Conservation (phyloP, 108 stramenopile genomes). For the Fragilariopsis cylindrus region DNA sequence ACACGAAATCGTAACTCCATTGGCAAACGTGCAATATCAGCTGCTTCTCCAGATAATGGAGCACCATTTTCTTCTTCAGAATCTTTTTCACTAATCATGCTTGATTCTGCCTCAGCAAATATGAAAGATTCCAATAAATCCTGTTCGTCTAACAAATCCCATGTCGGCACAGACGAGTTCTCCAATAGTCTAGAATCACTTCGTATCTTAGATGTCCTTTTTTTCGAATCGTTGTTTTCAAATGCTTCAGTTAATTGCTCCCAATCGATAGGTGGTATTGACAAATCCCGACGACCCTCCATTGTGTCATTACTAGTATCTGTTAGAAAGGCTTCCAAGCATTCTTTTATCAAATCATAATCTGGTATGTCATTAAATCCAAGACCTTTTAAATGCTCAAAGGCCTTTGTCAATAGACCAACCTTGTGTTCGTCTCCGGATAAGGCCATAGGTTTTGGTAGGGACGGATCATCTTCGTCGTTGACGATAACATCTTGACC, state of each 20-base stretch:
- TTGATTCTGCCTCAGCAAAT: slow-evolving; percentile 38
- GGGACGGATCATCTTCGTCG: slow-evolving; percentile 19
- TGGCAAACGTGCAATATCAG: slow-evolving; percentile 64
- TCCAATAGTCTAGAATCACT: slow-evolving; percentile 26
- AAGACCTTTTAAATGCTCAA: slow-evolving; percentile 64
- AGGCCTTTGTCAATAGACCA: slow-evolving; percentile 60
- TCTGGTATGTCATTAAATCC: slow-evolving; percentile 71
- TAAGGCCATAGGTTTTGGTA: slow-evolving; percentile 64
- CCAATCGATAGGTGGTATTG: slow-evolving; percentile 28
- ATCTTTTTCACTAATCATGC: background rate
- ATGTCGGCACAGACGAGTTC: slow-evolving; percentile 12
- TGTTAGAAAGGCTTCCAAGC: slow-evolving; percentile 59
- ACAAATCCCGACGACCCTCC: background rate
- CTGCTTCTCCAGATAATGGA: slow-evolving; percentile 43
- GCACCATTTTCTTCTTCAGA: slow-evolving; percentile 25
- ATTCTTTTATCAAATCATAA: slow-evolving; percentile 70
- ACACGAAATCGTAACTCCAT: slow-evolving; percentile 70
- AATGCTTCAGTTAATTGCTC: slow-evolving; percentile 3
- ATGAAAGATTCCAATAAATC: slow-evolving; percentile 45
- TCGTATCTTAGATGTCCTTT: background rate
- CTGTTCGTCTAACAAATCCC: slow-evolving; percentile 43
- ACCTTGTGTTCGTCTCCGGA: slow-evolving; percentile 60
- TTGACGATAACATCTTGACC: slow-evolving; percentile 14
- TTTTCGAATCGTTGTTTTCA: background rate
- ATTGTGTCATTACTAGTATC: background rate